A percentile compares a stretch with the other conserved stretches of the same genome.
Conservation (phyloP, 73 alveolate species). For the Strombidium stylifer region DNA sequence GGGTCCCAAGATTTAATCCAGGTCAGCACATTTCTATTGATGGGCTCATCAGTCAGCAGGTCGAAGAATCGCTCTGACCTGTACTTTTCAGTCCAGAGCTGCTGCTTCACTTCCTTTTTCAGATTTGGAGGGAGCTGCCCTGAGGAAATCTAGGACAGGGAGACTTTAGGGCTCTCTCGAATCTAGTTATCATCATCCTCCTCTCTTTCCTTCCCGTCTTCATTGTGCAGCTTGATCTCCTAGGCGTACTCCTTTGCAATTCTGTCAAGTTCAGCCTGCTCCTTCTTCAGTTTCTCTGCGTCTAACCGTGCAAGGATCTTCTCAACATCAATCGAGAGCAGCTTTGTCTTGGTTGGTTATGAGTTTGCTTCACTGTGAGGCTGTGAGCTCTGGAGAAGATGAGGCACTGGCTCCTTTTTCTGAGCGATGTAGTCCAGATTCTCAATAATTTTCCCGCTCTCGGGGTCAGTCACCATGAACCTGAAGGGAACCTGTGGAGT, state of each 20-base stretch:
- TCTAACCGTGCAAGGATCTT: no score
- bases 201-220: neutral
- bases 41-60: constrained; percentile 75
- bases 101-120: constrained; percentile 6
- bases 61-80: constrained; percentile 66
- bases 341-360: no score
- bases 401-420: no score
- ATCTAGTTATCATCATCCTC: neutral
- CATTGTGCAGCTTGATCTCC: neutral
- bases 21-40: constrained; percentile 77
- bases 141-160: neutral
- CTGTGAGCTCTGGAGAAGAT: no score
- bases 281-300: no score
- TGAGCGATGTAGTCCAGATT: no score
- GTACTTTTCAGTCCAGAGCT: constrained; percentile 78
- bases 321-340: no score
- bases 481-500: no score
- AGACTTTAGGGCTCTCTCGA: neutral
- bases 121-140: neutral
- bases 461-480: no score
- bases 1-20: constrained; percentile 92
- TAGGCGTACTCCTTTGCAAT: neutral
- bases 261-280: neutral
- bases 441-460: no score
- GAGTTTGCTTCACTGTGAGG: no score